Base-by-base conservation (phyloP, 2,329 filamentous ascomycete genomes). In the Apiospora kogelbergensis region DNA sequence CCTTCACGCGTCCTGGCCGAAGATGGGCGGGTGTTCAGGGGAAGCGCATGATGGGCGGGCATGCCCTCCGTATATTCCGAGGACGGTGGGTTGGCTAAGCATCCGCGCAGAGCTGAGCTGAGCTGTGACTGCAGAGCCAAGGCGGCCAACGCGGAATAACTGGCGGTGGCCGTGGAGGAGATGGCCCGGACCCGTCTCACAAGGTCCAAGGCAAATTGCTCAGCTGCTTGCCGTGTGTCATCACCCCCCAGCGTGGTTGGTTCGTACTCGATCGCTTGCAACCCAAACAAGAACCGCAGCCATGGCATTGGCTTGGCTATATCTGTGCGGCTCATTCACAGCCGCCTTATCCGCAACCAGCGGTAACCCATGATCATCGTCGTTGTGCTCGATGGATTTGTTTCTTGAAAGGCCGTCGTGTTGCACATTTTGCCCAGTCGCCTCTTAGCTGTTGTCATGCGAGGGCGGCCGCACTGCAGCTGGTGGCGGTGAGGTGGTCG, bases 21-120 rank as follows among this genome's bases (percentile, higher is more conserved):
- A 70, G 48, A 33, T 70, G 82, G 84, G 70, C 6, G 81, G 11
- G 40, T 42, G 11, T 42, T 42, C 40, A 42, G 13, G 40, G 81
- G 17, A n/a, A 33, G 9, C 20, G 13, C 17, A 11, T 72, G 84
- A 84, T 72, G 76, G 84, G 42, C 75, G 79, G 11, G 74, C 80
- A 41, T 76, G 81, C 67, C 84, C 80, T 70, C 81, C 81, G 15
- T 81, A 83, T 57, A 15, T 6, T 13, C 2, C 40, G 17, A 42
- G 11, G 11, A 15, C 40, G 15, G 30, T 79, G 80, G 37, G 75
- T 78, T 37, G 82, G 81, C 24, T 84, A 83, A 68, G 70, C 84
- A 26, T 82, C 80, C 76, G 78, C 81, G 0, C 84, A 81, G 80
- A 75, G 81, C 26, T 84, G 80, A 75, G 81, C 26, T 84, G 80